phyloP scores from a whole-genome alignment of 169 alveolate genomes.

The Neospora caninum region DNA sequence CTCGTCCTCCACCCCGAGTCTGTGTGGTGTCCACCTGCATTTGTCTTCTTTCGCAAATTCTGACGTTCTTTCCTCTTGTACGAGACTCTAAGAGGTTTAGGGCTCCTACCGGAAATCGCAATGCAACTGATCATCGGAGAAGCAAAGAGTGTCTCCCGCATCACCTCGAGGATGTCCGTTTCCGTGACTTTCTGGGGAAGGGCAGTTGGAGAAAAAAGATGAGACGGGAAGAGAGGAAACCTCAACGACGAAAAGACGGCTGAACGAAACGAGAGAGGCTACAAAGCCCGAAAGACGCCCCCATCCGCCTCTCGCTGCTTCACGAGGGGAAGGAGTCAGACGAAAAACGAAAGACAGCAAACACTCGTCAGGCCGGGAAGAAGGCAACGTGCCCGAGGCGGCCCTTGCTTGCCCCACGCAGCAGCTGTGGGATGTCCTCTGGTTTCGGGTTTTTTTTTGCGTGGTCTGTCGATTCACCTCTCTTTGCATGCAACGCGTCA shows the following conservation, averaged over 20 bases:
- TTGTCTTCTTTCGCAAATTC: background rate
- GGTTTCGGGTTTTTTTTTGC: too few species aligned
- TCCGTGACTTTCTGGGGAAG: background rate
- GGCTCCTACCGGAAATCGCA: constrained; percentile 6
- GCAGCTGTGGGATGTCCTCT: too few species aligned
- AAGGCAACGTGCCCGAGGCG: too few species aligned
- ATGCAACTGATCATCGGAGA: constrained; percentile 21
- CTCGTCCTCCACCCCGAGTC: background rate
- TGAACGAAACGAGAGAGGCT: background rate
- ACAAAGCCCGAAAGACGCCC: too few species aligned
- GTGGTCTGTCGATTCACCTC: too few species aligned
- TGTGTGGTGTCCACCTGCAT: background rate
- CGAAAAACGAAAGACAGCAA: too few species aligned
- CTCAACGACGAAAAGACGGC: background rate
- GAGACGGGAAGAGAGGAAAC: background rate
- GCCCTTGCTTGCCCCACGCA: too few species aligned
- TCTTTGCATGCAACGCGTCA: too few species aligned
- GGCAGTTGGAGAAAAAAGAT: background rate
- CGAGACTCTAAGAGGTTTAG: too few species aligned
- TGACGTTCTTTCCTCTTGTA: background rate
- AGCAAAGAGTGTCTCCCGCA: background rate
- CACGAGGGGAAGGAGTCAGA: too few species aligned
- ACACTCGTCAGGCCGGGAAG: too few species aligned
- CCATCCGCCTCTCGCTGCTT: too few species aligned
- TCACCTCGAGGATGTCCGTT: background rate